Conservation (phyloP, 345 rosid genomes). For the Aethionema arabicum region DNA sequence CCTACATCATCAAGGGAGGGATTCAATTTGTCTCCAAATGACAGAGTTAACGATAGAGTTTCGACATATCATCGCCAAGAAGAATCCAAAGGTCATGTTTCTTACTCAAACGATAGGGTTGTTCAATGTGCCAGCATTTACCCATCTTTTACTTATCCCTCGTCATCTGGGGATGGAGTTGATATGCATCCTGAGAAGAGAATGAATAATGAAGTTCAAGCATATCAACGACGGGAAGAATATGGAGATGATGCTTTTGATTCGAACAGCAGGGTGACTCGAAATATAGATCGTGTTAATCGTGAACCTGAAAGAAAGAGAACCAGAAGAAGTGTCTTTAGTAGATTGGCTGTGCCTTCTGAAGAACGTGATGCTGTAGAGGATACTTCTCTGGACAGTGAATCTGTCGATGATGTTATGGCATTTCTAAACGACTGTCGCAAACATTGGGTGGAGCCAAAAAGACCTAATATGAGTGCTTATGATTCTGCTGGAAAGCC, state of each 20-base stretch:
- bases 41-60: slow-evolving; percentile 3
- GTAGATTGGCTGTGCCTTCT: slow-evolving; percentile 45
- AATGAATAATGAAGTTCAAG: slow-evolving; percentile 18
- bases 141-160: slow-evolving; percentile 33
- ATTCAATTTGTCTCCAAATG: slow-evolving; percentile 7
- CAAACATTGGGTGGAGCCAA: slow-evolving; percentile 35
- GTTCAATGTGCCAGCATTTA: slow-evolving; percentile 20
- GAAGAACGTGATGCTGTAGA: slow-evolving; percentile 16
- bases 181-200: slow-evolving; percentile 28
- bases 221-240: slow-evolving; percentile 26
- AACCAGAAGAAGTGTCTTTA: slow-evolving; percentile 51
- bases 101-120: slow-evolving; percentile 8
- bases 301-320: slow-evolving; percentile 25
- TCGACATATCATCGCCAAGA: slow-evolving; percentile 25
- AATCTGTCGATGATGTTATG: slow-evolving; percentile 56
- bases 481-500: slow-evolving; percentile 8
- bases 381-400: slow-evolving; percentile 17
- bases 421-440: slow-evolving; percentile 36
- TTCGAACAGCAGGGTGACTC: slow-evolving; percentile 25
- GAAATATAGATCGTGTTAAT: slow-evolving; percentile 2
- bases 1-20: slow-evolving; percentile 10
- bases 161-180: slow-evolving; percentile 18
- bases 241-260: slow-evolving; percentile 31
- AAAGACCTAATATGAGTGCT: slow-evolving; percentile 16
- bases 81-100: slow-evolving; percentile 17